Evolutionary conservation across 148 eudicot genomes (phyloP), one percentile per base, ranked within the genome.

Genomic region (Vaccinium myrtillus): DNA sequence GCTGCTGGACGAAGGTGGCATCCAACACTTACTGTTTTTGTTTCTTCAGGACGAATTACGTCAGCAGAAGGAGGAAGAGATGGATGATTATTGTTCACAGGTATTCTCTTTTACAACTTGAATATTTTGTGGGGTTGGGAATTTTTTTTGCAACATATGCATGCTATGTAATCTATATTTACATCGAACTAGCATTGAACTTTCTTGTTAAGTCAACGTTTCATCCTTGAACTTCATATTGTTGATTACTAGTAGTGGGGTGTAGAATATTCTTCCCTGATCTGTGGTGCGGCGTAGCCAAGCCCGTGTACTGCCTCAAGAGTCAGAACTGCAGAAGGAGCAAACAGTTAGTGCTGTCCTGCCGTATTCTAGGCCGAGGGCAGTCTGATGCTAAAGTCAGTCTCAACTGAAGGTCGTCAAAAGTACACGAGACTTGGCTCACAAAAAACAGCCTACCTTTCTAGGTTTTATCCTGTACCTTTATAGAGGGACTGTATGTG

Each of bases 21-120:
- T 19, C 50, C 32, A 63, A 51, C 6, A 51, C 32, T 78, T 55
- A 32, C 13, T 46, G 6, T 56, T 80, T 82, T 81, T 70, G 14
- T 82, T 84, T 39, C 81, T 90, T 80, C 86, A 97, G 99, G 99
- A 97, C 88, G 98, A 97, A 88, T 84, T 97, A 74, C 98, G 99
- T 83, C 99, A 97, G 86, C 93, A 91, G 76, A 90, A 91, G 90
- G 99, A 97, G 87, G 99, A 95, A 83, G 94, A 93, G 88, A 94
- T 91, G 94, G 99, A 97, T 89, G 99, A 97, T 90, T 97, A 97
- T 85, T 95, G 99, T 79, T 95, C 98, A 67, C 88, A 93, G 95
- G 98, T 91, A 79, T 73, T 25, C 54, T 32, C 55, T 51, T 84
- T 84, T 13, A 8, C 81, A 84, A 67, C 65, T 79, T 69, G 39